Percentiles rank a stretch among this genome's conserved stretches.
These are phyloP conservation scores for Zea mays DNA, from an alignment of 176 grass and related monocot genomes.

Conservation along the genomic window DNA sequence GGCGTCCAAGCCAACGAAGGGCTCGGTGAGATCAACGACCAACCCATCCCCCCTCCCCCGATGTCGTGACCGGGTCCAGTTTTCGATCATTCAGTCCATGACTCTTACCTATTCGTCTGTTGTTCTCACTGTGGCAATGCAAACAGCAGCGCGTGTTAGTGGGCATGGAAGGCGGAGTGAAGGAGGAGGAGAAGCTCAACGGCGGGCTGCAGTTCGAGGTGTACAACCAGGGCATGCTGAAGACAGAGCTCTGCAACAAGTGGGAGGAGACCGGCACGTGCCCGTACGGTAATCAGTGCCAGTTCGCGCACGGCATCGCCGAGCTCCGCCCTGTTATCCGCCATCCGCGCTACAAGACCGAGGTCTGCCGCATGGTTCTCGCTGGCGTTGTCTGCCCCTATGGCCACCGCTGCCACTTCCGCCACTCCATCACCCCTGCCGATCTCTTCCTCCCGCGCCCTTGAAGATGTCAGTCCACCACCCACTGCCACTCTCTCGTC, in stretches of 20 bases:
- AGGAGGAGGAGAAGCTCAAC: slow-evolving; percentile 38
- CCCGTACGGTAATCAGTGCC: slow-evolving; percentile 82
- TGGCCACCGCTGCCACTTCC: slow-evolving; percentile 97
- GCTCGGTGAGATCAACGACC: slow-evolving; percentile 50
- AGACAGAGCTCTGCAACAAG: slow-evolving; percentile 99
- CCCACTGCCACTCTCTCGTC: slow-evolving; percentile 43
- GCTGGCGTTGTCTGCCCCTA: slow-evolving; percentile 79
- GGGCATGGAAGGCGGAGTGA: slow-evolving; percentile 34
- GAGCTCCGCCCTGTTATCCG: slow-evolving; percentile 95
- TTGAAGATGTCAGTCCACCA: slow-evolving; percentile 45
- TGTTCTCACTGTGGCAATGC: slow-evolving; percentile 20
- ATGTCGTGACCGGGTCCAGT: slow-evolving; percentile 1
- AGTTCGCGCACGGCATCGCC: slow-evolving; percentile 91
- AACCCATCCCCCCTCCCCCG: neutral
- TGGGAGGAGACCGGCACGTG: slow-evolving; percentile 91
- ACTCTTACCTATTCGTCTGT: slow-evolving; percentile 15
- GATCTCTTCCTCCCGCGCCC: slow-evolving; percentile 51
- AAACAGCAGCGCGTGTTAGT: slow-evolving; percentile 74
- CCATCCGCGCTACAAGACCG: slow-evolving; percentile 94
- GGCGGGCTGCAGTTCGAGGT: slow-evolving; percentile 69
- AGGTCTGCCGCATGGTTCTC: slow-evolving; percentile 95
- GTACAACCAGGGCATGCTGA: slow-evolving; percentile 96
- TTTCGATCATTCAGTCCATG: neutral
- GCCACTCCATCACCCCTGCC: slow-evolving; percentile 72
- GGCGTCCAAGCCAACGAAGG: slow-evolving; percentile 28